Conservation (phyloP, 805 yeast genomes). For the Candida nanaspora region DNA sequence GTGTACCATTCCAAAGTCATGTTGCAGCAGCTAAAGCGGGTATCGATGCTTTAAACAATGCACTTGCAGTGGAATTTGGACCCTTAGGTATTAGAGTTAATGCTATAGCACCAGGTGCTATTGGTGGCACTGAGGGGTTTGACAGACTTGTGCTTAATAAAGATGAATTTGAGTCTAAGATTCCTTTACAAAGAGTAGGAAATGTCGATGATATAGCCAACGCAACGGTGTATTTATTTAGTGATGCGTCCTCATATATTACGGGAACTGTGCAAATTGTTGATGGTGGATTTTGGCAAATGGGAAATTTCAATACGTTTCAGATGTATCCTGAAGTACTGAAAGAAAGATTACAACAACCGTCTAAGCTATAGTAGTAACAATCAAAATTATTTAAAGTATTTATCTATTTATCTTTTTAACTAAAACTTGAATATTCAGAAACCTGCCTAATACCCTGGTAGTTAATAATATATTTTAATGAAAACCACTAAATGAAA, state of each 20-base stretch:
- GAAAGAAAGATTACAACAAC: constrained; percentile 17
- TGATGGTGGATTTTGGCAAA: constrained; percentile 90
- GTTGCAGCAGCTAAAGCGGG: constrained; percentile 97
- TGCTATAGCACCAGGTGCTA: constrained; percentile 89
- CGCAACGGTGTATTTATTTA: constrained; percentile 75
- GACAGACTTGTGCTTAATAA: constrained; percentile 48
- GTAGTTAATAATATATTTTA: no score
- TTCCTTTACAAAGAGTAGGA: constrained; percentile 69
- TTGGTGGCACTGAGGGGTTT: constrained; percentile 82
- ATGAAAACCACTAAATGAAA: no score
- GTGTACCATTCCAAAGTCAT: constrained; percentile 83
- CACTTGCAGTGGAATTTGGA: constrained; percentile 86
- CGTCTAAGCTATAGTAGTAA: constrained; percentile 16
- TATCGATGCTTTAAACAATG: constrained; percentile 77
- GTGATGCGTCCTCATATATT: constrained; percentile 73
- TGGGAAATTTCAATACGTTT: constrained; percentile 37
- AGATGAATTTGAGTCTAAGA: constrained; percentile 32
- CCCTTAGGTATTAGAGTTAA: constrained; percentile 82
- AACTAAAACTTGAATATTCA: no score
- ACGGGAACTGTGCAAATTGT: constrained; percentile 76
- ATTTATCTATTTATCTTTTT: no score
- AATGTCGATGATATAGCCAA: constrained; percentile 75
- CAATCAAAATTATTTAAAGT: no score
- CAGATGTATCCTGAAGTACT: constrained; percentile 37
- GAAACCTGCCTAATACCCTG: no score